Conservation (phyloP, 2,329 filamentous ascomycete species). For the Elsinoe necatrix region DNA sequence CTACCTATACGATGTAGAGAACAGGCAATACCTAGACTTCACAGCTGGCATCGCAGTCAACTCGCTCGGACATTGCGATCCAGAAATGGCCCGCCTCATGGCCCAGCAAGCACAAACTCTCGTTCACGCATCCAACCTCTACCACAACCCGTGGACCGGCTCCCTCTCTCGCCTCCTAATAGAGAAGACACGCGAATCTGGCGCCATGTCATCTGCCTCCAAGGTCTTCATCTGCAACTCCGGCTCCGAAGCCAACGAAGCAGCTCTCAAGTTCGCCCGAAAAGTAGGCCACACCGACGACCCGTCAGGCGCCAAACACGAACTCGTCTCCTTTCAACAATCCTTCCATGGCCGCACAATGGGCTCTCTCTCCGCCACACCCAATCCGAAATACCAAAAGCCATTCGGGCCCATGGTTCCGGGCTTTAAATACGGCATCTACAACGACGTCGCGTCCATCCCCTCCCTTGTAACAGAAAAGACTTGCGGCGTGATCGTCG, state of each 20-base stretch:
- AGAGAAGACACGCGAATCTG: slow-evolving; percentile 67
- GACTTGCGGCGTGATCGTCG: slow-evolving; percentile 90
- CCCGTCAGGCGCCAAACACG: slow-evolving; percentile 52
- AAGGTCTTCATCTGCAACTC: slow-evolving; percentile 94
- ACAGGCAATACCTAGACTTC: slow-evolving; percentile 84
- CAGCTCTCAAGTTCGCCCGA: slow-evolving; percentile 90
- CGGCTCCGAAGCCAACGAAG: slow-evolving; percentile 94
- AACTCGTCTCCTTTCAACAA: slow-evolving; percentile 82
- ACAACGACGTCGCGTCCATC: slow-evolving; percentile 71
- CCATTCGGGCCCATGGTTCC: slow-evolving; percentile 94
- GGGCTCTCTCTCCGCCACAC: slow-evolving; percentile 89
- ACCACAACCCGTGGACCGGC: slow-evolving; percentile 94
- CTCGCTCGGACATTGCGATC: slow-evolving; percentile 81
- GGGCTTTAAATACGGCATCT: slow-evolving; percentile 77
- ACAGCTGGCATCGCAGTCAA: slow-evolving; percentile 96
- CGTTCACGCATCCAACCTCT: slow-evolving; percentile 89
- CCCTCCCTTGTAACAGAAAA: slow-evolving; percentile 67
- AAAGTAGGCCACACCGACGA: slow-evolving; percentile 64
- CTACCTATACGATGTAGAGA: slow-evolving; percentile 84
- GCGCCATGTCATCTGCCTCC: slow-evolving; percentile 70
- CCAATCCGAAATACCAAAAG: slow-evolving; percentile 94
- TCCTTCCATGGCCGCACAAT: slow-evolving; percentile 97
- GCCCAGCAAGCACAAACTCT: slow-evolving; percentile 60
- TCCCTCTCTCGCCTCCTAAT: slow-evolving; percentile 78
- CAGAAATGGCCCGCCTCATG: slow-evolving; percentile 65